Conservation (phyloP, 345 rosid genomes). For the Populus deltoides region DNA sequence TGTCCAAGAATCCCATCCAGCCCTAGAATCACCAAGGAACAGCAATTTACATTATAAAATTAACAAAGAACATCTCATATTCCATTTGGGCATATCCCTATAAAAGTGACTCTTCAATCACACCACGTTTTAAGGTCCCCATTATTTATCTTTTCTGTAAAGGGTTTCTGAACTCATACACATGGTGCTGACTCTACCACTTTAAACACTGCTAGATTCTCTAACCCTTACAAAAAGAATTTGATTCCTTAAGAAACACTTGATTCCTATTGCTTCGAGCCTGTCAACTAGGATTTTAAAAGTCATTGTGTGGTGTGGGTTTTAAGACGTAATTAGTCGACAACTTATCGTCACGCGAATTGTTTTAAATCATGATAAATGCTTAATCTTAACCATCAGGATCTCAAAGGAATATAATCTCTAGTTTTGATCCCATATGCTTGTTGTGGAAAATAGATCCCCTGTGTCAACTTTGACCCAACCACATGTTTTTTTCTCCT, state of each 20-base stretch:
- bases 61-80: slow-evolving; percentile 18
- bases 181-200: slow-evolving; percentile 33
- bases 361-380: not conserved
- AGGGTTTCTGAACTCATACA: not conserved
- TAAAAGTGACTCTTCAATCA: slow-evolving; percentile 9
- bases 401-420: slow-evolving; percentile 10
- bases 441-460: slow-evolving; percentile 12
- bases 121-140: slow-evolving; percentile 4
- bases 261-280: slow-evolving; percentile 23
- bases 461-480: slow-evolving; percentile 12
- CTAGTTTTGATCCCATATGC: slow-evolving; percentile 8
- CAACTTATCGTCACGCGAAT: not conserved
- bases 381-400: slow-evolving; percentile 6
- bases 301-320: not conserved
- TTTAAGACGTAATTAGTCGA: slow-evolving; percentile 14
- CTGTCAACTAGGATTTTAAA: not conserved
- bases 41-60: slow-evolving; percentile 10
- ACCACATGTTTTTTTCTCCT: not conserved
- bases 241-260: slow-evolving; percentile 23
- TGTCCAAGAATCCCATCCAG: not conserved
- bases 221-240: not conserved
- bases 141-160: slow-evolving; percentile 1
- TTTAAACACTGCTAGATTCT: slow-evolving; percentile 3
- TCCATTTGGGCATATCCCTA: slow-evolving; percentile 24
- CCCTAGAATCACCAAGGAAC: slow-evolving; percentile 11